Base-by-base conservation (phyloP, 2,329 filamentous ascomycete species). In the Diplocarpon mali region DNA sequence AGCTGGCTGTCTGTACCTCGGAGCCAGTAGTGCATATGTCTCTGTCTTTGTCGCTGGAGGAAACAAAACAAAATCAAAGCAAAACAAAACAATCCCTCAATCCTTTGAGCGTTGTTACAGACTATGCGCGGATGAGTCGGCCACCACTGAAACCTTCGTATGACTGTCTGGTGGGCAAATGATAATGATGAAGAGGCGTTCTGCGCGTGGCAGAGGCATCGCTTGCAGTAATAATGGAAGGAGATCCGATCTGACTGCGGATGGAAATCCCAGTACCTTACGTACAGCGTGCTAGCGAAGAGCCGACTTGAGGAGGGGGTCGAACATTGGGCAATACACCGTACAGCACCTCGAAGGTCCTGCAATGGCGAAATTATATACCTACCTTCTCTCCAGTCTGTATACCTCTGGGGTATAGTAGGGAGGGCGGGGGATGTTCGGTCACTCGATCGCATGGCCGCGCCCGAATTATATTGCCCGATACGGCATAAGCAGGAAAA, bases 221-320 rank as follows among this genome's bases (percentile, higher is more conserved):
- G 42, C 39, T 48, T 49, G 49, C 44, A 46, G 46, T 39, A 46
- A 39, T 41, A 43, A 35, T 34, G 9, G n/a, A 29, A 41, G 36
- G 37, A 47, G 46, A 45, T 47, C 42, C 47, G 49, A 47, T 49
- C 42, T 47, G 49, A 44, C 45, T 47, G 42, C 44, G 31, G 32
- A 43, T 35, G 20, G n/a, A 13, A 36, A 51, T 49, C 49, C 49
- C 39, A 49, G 49, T 38, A 47, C 11, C 30, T 24, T 24, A 24
- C 43, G 40, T 45, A 51, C 49, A 48, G 43, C 34, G n/a, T 39
- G 35, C 49, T 51, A 51, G 46, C 31, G 46, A 29, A 42, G 30
- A 39, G 15, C 27, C 20, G 46, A 31, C 35, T 28, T 31, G 32
- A 28, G 38, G 35, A n/a, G 34, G 38, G 20, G 20, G 3, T 24